Percentiles rank a stretch among this genome's conserved stretches.
These are phyloP conservation scores for Trichophyton mentagrophytes DNA, from an alignment of 2,329 filamentous ascomycete species.

Conservation along the genomic window DNA sequence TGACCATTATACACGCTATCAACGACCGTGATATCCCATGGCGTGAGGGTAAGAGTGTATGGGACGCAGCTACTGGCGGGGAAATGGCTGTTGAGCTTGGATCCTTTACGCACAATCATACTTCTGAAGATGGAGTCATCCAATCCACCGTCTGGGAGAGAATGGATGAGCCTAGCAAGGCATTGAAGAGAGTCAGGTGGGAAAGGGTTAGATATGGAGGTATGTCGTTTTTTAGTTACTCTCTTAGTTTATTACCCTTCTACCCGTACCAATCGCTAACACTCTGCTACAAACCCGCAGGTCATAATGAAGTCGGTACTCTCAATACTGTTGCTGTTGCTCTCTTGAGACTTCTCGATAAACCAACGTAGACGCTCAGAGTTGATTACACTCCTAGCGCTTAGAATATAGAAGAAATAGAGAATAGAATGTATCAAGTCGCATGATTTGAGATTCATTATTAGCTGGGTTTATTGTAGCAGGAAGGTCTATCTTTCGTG, in stretches of 20 bases:
- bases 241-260: not conserved
- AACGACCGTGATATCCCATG: slow-evolving; percentile 76
- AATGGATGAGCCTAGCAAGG: slow-evolving; percentile 8
- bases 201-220: slow-evolving; percentile 34
- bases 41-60: slow-evolving; percentile 33
- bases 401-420: too few relatives aligned
- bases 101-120: slow-evolving; percentile 19
- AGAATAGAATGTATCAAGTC: too few relatives aligned
- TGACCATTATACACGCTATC: slow-evolving; percentile 65
- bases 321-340: slow-evolving; percentile 27
- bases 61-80: slow-evolving; percentile 27
- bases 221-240: slow-evolving; percentile 15
- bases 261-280: not conserved
- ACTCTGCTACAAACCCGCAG: slow-evolving; percentile 14
- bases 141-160: slow-evolving; percentile 31
- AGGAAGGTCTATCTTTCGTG: too few relatives aligned
- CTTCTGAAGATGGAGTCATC: slow-evolving; percentile 20
- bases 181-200: slow-evolving; percentile 32
- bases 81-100: slow-evolving; percentile 18
- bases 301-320: slow-evolving; percentile 31
- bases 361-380: slow-evolving; percentile 7
- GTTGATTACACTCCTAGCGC: too few relatives aligned
- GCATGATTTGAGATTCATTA: too few relatives aligned
- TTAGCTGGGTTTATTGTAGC: too few relatives aligned
- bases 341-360: slow-evolving; percentile 28